Base-by-base conservation (phyloP, 2,329 filamentous ascomycete genomes). In the Aspergillus costaricaensis region DNA sequence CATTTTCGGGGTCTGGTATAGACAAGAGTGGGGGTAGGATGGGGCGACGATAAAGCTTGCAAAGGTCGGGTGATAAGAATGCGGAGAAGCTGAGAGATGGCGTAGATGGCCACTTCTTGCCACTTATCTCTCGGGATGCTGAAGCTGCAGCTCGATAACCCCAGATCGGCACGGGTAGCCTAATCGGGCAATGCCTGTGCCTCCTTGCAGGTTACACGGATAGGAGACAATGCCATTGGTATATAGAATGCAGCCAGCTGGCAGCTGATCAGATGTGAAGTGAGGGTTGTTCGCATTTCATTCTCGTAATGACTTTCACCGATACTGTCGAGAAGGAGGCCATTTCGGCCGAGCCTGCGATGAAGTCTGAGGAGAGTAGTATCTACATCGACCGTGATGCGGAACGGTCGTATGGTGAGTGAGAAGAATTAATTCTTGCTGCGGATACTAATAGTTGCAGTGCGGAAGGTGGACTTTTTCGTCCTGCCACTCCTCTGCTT, bases 401-500 rank as follows among this genome's bases (percentile, higher is more conserved):
- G 50, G 77, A 68, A 67, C 74, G 32, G 62, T 71, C 64, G 19
- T 77, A 72, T 67, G 74, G 65, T 74, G 71, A 72, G 61, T 51
- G 2, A 10, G 9, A 2, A 25, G 8, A 39, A 17, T 19, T 7
- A 25, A 14, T 15, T 12, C 25, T 21, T 10, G n/a, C 12, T 53
- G 1, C 6, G 2, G 14, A 3, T 19, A 27, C 48, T 56, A 30
- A 59, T 8, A 5, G 21, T 9, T n/a, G 5, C 48, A 65, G 65
- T 65, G 4, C 61, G 61, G 17, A 78, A 81, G 69, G 72, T 81
- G 57, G 80, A 81, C 57, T 61, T 75, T 10, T 79, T 73, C 52
- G 70, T 82, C 6, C 68, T 82, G 5, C 80, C 80, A 0, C 75
- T 79, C 47, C 68, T 81, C 3, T 77, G 75, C 8, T 61, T 81